Conservation (phyloP, 306 rosid species). For the Boehmeria nivea region DNA sequence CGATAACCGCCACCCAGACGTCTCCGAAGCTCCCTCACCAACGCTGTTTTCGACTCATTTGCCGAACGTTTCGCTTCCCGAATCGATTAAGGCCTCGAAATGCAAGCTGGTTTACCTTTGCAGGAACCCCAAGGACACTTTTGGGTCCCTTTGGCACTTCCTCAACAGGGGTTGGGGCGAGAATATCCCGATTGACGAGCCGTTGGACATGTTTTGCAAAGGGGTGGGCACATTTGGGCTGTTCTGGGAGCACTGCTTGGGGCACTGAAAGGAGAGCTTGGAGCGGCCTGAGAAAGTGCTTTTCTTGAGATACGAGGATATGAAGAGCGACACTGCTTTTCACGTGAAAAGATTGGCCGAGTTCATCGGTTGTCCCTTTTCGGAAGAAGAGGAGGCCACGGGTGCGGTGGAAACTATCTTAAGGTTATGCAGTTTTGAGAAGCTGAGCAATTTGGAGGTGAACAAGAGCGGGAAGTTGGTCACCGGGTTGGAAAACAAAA, state of each 20-base stretch:
- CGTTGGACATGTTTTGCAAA: conserved; percentile 22
- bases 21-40: not conserved
- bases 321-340: conserved; percentile 15
- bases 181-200: conserved; percentile 15
- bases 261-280: conserved; percentile 23
- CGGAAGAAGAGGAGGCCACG: conserved; percentile 23
- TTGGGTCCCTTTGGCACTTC: conserved; percentile 37
- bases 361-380: conserved; percentile 30
- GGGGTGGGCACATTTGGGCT: conserved; percentile 17
- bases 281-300: conserved; percentile 6
- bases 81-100: conserved; percentile 1
- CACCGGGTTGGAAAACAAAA: conserved; percentile 5
- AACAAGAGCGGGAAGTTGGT: conserved; percentile 24
- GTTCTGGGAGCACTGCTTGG: conserved; percentile 22
- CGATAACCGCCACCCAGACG: conserved; percentile 3
- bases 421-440: conserved; percentile 30
- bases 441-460: conserved; percentile 27
- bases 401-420: conserved; percentile 18
- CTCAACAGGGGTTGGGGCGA: not conserved
- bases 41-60: conserved; percentile 21
- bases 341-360: conserved; percentile 20
- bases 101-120: conserved; percentile 33
- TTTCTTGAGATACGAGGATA: conserved; percentile 25
- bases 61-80: conserved; percentile 6
- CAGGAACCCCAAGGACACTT: conserved; percentile 31